Evolutionary conservation across 2,329 filamentous ascomycete species (phyloP), one percentile per base, ranked within the genome.

Genomic region (Talaromyces sp.): DNA sequence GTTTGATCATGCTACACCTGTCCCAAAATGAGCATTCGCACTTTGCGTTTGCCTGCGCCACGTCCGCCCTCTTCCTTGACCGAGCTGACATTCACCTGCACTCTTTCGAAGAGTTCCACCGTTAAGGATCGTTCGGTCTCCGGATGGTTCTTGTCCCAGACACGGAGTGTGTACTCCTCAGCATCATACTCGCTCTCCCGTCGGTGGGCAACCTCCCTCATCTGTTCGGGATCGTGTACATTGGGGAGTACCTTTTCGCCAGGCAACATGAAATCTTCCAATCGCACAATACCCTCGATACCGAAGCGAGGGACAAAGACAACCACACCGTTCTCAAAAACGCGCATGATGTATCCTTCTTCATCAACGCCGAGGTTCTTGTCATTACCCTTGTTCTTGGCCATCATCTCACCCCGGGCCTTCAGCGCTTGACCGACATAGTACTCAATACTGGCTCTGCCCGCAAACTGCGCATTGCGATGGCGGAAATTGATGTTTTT

Each of bases 401-500:
- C 72, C 67, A 76, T 70, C 68, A 78, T 79, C 68, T 80, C 78
- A 16, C 86, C 81, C 60, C 85, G 81, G 9, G 85, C 92, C 79
- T 95, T 95, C 62, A 99, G 87, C 12, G 93, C 92, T 79, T 99
- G 95, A 0, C 95, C 95, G 56, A 99, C 95, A 74, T 98, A 99
- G 80, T 98, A 99, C 70, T 96, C 93, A 66, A 99, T 93, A 69
- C 90, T 95, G 28, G 95, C 93, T 64, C 95, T 88, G 39, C 93
- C 93, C 2, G 95, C 95, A 78, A 96, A 89, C 78, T 99, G 95
- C 35, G 95, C 95, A 76, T 99, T 99, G 72, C 95, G 91, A 77
- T 99, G 95, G 7, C 95, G 88, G 63, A 95, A 88, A 76, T 99
- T 99, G 84, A 99, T 97, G 80, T 99, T 99, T 77, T 92, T 93